Evolutionary conservation across 371 early-diverging fungal species (phyloP), one percentile per base, ranked within the genome.

Genomic region (Mucor indicus): DNA sequence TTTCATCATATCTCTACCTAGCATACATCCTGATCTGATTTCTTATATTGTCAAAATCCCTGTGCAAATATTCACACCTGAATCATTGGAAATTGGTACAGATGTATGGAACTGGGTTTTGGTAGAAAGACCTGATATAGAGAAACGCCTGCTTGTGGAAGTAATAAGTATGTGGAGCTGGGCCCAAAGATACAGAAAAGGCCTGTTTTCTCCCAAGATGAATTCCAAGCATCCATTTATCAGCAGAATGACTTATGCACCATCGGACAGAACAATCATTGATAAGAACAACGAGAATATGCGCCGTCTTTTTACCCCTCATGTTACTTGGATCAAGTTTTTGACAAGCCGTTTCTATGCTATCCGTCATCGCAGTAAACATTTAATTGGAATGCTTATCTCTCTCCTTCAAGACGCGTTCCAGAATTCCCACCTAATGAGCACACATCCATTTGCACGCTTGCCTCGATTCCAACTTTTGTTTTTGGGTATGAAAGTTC

Each of bases 231-330:
- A 89, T 60, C 95, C 96, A 2, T 96, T 97, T 72, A 85, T 83
- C n/a, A 78, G 77, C 50, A 89, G 86, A 54, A 94, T 97, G 92
- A 87, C 90, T 15, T 95, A 97, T 62, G 80, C 90, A 7, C 93
- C 96, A 0, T 89, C 96, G 0, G 89, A 89, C 52, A 89, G 89
- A 58, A 78, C 86, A 11, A 76, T 82, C 2, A 80, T 86, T 25
- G 78, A 85, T 15, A 77, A 75, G 10, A 86, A 71, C 17, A 79
- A 79, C 41, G 72, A 79, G 38, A 62, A 75, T 15, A 87, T 87
- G 8, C 73, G 76, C 4, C 76, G 80, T 16, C 56, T 86, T 8
- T 79, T 89, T 50, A 60, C 78, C 0, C 92, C 92, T 15, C 98
- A 97, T 52, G 43, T 75, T 11, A 85, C 81, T 20, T 89, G 95